Evolutionary conservation across 1,284 basidiomycete species (phyloP).

Genomic region (Cerrena zonata): DNA sequence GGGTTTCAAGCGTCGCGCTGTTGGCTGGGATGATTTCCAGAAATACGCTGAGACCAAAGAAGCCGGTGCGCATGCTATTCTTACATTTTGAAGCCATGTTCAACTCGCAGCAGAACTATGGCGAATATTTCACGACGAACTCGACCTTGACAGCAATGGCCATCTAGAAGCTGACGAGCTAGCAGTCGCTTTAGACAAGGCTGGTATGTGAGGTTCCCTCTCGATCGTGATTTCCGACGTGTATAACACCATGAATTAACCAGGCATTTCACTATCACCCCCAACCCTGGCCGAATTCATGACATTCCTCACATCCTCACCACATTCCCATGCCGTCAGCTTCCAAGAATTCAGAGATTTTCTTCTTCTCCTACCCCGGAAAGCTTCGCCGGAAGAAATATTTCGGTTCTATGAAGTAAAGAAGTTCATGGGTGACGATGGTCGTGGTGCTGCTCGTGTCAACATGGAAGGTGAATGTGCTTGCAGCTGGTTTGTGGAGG

Average conservation of each 20-base stretch:
- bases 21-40: conserved; percentile 78
- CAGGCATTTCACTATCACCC: conserved; percentile 68
- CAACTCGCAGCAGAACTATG: conserved; percentile 60
- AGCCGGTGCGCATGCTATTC: conserved; percentile 45
- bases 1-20: conserved; percentile 39
- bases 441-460: conserved; percentile 70
- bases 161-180: conserved; percentile 73
- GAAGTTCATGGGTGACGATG: conserved; percentile 70
- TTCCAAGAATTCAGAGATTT: conserved; percentile 89
- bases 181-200: conserved; percentile 59
- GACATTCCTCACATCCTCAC: conserved; percentile 65
- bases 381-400: conserved; percentile 78
- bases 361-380: conserved; percentile 78
- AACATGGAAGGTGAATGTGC: conserved; percentile 75
- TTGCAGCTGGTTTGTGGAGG: conserved; percentile 2
- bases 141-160: conserved; percentile 84
- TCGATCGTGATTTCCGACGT: not conserved
- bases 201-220: conserved; percentile 45
- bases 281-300: conserved; percentile 75
- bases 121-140: conserved; percentile 82
- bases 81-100: not conserved
- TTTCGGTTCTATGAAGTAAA: conserved; percentile 81
- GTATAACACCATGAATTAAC: not conserved
- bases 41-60: conserved; percentile 74
- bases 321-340: conserved; percentile 63